phyloP scores from a whole-genome alignment of 1,139 yeast genomes.

The Hemisphaericaspora xylanilytica region DNA sequence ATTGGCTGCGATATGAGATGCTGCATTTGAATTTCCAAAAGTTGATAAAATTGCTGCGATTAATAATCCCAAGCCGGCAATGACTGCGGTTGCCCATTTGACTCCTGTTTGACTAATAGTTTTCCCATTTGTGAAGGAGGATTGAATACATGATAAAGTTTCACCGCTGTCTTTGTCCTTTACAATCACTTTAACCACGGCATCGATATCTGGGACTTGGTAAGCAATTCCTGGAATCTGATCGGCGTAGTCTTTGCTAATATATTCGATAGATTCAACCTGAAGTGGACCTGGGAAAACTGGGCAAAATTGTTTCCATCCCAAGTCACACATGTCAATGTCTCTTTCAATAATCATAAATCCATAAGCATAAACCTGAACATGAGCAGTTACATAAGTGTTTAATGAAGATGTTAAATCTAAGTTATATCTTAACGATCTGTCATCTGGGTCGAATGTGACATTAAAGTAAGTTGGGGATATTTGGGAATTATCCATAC shows the following conservation, averaged over 20 bases:
- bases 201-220: slow-evolving; percentile 76
- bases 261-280: slow-evolving; percentile 62
- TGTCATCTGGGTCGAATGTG: slow-evolving; percentile 61
- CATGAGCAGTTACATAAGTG: slow-evolving; percentile 56
- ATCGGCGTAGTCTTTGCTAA: slow-evolving; percentile 42
- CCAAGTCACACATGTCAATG: slow-evolving; percentile 56
- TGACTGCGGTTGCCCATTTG: slow-evolving; percentile 80
- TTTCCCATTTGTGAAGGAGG: slow-evolving; percentile 67
- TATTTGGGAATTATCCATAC: slow-evolving; percentile 66
- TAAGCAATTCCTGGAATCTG: slow-evolving; percentile 71
- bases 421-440: slow-evolving; percentile 57
- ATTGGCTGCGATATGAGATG: slow-evolving; percentile 73
- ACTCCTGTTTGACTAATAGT: slow-evolving; percentile 75
- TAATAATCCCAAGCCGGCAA: slow-evolving; percentile 75
- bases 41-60: slow-evolving; percentile 67
- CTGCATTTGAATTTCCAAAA: slow-evolving; percentile 77
- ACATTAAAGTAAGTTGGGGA: slow-evolving; percentile 67
- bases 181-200: slow-evolving; percentile 56
- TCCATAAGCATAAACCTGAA: slow-evolving; percentile 74
- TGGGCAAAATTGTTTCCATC: slow-evolving; percentile 82
- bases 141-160: slow-evolving; percentile 65
- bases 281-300: slow-evolving; percentile 68
- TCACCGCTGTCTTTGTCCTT: slow-evolving; percentile 36
- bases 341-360: slow-evolving; percentile 54
- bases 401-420: slow-evolving; percentile 61